Conservation (phyloP, 495 filamentous ascomycete genomes). For the Letharia columbiana region DNA sequence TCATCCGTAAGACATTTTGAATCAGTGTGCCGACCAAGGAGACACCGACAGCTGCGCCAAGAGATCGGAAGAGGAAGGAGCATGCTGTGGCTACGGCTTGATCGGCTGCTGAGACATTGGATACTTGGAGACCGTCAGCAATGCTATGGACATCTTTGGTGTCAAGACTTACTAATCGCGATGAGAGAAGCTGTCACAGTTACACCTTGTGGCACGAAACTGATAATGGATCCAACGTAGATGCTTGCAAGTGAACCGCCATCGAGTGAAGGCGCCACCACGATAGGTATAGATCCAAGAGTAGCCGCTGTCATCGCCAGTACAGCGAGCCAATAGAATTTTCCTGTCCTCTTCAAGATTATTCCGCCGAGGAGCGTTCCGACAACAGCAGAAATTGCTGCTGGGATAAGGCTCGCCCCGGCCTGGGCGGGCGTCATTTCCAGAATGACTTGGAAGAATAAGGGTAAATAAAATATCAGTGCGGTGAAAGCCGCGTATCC, state of each 20-base stretch:
- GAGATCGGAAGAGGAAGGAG: conserved; percentile 18
- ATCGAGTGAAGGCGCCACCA: conserved; percentile 24
- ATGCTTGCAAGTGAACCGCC: conserved; percentile 16
- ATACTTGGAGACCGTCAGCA: conserved; percentile 10
- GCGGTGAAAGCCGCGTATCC: conserved; percentile 13
- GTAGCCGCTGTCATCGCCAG: not conserved
- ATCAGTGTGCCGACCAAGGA: conserved; percentile 14
- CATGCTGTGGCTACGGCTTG: conserved; percentile 21
- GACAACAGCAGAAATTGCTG: conserved; percentile 6
- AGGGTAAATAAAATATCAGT: conserved; percentile 15
- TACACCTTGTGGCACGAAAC: conserved; percentile 18
- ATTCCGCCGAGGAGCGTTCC: conserved; percentile 17
- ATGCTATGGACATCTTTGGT: not conserved
- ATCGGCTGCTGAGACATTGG: conserved; percentile 16
- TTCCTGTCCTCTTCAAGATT: conserved; percentile 15
- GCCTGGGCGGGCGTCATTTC: conserved; percentile 15
- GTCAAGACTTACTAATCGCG: conserved; percentile 14
- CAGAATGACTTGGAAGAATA: conserved; percentile 15
- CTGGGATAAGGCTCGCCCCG: conserved; percentile 14
- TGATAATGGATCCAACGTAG: conserved; percentile 14
- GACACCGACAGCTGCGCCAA: conserved; percentile 20
- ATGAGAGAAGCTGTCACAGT: conserved; percentile 16
- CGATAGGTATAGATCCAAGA: conserved; percentile 12
- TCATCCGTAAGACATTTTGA: conserved; percentile 13
- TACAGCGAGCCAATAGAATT: conserved; percentile 17